Percentiles rank a stretch among this genome's conserved stretches.
These are phyloP conservation scores for Hypseocharis bilobata DNA, from an alignment of 441 rosid genomes.

Conservation along the genomic window DNA sequence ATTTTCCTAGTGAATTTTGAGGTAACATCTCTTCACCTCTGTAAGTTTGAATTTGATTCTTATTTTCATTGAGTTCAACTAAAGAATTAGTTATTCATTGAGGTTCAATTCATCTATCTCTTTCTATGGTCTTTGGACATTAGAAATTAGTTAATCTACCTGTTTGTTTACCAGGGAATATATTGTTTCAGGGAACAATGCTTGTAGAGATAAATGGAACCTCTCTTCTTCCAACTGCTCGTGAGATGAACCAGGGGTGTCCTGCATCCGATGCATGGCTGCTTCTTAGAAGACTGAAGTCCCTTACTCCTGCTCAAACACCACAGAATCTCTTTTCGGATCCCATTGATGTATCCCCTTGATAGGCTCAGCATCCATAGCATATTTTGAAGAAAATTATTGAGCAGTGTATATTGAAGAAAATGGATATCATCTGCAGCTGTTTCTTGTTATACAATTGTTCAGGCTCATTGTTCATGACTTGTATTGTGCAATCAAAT, in stretches of 20 bases:
- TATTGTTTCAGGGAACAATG: slow-evolving; percentile 62
- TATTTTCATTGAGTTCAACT: not conserved
- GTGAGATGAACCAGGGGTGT: slow-evolving; percentile 70
- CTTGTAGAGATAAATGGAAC: slow-evolving; percentile 50
- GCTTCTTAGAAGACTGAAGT: slow-evolving; percentile 56
- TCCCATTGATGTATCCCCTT: slow-evolving; percentile 44
- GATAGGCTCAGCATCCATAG: slow-evolving; percentile 15
- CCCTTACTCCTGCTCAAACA: slow-evolving; percentile 22
- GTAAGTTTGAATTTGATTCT: not conserved
- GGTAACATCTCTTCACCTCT: slow-evolving; percentile 32
- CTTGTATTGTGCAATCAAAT: not conserved
- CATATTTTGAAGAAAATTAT: not conserved
- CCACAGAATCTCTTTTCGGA: slow-evolving; percentile 13
- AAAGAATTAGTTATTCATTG: too few species aligned
- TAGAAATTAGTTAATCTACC: not conserved
- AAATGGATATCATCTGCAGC: not conserved
- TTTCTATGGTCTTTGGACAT: not conserved
- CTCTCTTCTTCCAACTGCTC: slow-evolving; percentile 54
- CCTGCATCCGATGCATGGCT: slow-evolving; percentile 57
- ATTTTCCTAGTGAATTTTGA: slow-evolving; percentile 59
- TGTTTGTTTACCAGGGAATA: not conserved
- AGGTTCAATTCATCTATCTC: not conserved
- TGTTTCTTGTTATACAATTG: too few species aligned
- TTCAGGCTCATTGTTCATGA: not conserved
- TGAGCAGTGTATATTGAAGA: not conserved